These are phyloP conservation scores for Colletotrichum theobromicola DNA, from an alignment of 2,329 filamentous ascomycete genomes.

Conservation along the genomic window DNA sequence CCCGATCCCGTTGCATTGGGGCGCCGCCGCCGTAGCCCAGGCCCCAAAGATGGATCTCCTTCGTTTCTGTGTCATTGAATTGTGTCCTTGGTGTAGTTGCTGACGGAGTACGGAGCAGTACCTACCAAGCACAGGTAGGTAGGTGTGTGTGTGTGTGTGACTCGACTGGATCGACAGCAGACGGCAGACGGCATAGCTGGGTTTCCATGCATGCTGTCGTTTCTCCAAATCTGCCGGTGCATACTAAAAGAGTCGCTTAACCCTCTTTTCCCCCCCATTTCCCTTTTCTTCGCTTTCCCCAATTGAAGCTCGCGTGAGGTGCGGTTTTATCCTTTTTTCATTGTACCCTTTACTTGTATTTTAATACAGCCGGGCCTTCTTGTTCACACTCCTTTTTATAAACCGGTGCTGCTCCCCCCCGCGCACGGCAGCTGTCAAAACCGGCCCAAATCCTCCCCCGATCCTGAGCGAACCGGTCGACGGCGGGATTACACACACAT, in stretches of 20 bases:
- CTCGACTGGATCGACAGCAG: background rate
- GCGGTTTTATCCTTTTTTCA: background rate
- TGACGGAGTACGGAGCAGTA: background rate
- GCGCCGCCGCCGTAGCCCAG: background rate
- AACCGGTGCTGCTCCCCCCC: background rate
- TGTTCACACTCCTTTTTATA: background rate
- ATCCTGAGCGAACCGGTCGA: background rate
- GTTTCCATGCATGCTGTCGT: background rate
- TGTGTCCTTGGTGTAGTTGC: background rate
- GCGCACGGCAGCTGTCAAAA: background rate
- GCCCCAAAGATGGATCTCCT: background rate
- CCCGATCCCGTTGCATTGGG: constrained; percentile 19
- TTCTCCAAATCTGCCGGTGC: background rate
- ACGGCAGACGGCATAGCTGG: background rate
- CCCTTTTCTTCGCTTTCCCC: background rate
- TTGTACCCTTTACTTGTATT: background rate
- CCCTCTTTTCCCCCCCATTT: background rate
- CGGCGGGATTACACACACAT: background rate
- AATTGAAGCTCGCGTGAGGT: background rate
- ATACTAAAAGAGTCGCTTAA: constrained; percentile 14
- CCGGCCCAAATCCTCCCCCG: background rate
- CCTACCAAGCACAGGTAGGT: too few species aligned
- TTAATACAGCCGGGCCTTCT: background rate
- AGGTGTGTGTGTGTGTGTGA: constrained; percentile 4
- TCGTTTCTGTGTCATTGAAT: constrained; percentile 21